Conservation (phyloP, 2,329 filamentous ascomycete genomes). For the Hymenoscyphus linearis region DNA sequence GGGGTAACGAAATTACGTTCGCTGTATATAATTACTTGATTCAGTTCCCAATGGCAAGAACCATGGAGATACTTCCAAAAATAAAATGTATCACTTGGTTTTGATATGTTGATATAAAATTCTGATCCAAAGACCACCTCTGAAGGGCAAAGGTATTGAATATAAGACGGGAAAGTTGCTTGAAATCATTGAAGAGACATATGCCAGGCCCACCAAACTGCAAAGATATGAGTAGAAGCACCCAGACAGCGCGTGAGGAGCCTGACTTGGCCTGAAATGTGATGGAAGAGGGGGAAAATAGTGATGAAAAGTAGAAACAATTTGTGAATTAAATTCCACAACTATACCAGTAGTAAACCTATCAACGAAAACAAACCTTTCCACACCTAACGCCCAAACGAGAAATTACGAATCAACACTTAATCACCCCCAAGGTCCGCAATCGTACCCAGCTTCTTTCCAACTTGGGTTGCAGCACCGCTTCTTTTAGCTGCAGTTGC, state of each 20-base stretch:
- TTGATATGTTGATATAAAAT: background rate
- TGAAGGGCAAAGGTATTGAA: background rate
- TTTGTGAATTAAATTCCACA: background rate
- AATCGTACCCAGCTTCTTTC: conserved; percentile 33
- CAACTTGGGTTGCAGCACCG: conserved; percentile 26
- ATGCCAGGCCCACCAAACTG: background rate
- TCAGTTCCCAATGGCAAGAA: conserved; percentile 5
- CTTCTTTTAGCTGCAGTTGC: conserved; percentile 11
- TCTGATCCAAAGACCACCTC: background rate
- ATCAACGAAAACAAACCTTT: background rate
- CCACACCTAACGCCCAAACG: background rate
- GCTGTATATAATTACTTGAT: conserved; percentile 10
- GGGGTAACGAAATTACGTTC: conserved; percentile 8
- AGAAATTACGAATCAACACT: background rate
- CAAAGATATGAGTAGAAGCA: background rate
- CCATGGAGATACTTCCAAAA: background rate
- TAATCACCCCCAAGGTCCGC: conserved; percentile 24
- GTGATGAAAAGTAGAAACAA: background rate
- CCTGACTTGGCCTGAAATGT: background rate
- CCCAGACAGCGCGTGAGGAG: background rate
- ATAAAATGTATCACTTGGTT: background rate
- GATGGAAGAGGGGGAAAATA: background rate
- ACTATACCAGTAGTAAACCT: background rate
- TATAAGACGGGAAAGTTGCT: background rate
- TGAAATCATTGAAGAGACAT: background rate